Conservation (phyloP, 371 early-diverging fungal species). For the Mucor circinelloides region DNA sequence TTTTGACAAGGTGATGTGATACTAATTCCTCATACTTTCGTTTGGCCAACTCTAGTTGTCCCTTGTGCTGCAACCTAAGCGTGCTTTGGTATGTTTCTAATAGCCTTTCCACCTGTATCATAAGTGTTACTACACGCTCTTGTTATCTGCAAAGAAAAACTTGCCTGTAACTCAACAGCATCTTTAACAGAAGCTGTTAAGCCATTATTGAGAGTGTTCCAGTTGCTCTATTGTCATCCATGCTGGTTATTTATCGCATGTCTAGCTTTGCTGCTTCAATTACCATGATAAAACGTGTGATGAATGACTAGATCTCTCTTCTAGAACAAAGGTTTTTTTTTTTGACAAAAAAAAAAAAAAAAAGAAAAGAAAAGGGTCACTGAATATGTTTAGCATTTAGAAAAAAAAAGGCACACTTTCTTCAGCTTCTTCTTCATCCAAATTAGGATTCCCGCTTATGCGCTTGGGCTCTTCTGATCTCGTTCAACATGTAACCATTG, state of each 20-base stretch:
- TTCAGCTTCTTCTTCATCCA: no score
- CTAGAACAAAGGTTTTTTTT: not conserved
- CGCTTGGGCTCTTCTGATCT: no score
- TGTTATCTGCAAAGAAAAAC: not conserved
- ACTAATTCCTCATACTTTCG: conserved; percentile 47
- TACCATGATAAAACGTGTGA: not conserved
- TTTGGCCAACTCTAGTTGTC: conserved; percentile 42
- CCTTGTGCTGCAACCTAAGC: conserved; percentile 52
- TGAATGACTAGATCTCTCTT: not conserved
- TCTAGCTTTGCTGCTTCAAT: not conserved
- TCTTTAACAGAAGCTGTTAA: conserved; percentile 23
- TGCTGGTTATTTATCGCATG: not conserved
- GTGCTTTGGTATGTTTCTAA: conserved; percentile 53
- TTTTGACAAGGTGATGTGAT: conserved; percentile 46
- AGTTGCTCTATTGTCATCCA: conserved; percentile 17
- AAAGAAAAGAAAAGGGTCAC: not conserved
- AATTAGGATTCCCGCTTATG: no score
- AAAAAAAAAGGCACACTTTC: not conserved
- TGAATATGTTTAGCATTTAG: not conserved
- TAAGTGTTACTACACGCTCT: not conserved
- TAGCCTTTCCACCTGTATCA: conserved; percentile 50
- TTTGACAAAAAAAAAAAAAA: not conserved
- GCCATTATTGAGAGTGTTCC: conserved; percentile 42
- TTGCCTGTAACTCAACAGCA: conserved; percentile 41
- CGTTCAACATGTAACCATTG: no score